Conservation (phyloP, 1,139 yeast species). For the Yamadazyma triangularis region DNA sequence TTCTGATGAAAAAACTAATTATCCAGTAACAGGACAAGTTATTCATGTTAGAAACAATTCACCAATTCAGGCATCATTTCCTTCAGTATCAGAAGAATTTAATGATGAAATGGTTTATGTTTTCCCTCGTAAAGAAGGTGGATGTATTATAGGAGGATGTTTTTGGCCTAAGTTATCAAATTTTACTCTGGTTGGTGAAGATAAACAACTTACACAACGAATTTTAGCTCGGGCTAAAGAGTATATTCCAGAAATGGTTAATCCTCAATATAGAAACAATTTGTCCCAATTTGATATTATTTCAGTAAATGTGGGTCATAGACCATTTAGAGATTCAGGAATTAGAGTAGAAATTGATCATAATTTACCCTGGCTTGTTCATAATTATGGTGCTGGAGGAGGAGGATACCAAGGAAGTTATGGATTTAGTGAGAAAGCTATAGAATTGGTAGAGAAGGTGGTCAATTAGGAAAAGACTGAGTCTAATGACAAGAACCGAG, state of each 20-base stretch:
- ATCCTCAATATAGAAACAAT: conserved; percentile 26
- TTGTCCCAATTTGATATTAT: conserved; percentile 35
- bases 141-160: conserved; percentile 50
- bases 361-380: conserved; percentile 33
- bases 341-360: conserved; percentile 37
- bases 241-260: conserved; percentile 39
- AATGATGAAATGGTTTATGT: conserved; percentile 39
- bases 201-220: conserved; percentile 32
- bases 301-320: conserved; percentile 40
- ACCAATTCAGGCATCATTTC: conserved; percentile 22
- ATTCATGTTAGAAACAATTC: conserved; percentile 35
- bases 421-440: conserved; percentile 24
- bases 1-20: conserved; percentile 23
- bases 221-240: conserved; percentile 35
- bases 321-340: conserved; percentile 47
- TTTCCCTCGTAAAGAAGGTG: conserved; percentile 54
- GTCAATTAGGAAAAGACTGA: no score
- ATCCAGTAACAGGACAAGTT: conserved; percentile 36
- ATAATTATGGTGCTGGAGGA: conserved; percentile 51
- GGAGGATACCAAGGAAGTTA: conserved; percentile 52
- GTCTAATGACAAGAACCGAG: no score
- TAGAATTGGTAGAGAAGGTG: conserved; percentile 2
- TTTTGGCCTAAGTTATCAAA: conserved; percentile 25
- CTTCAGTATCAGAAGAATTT: conserved; percentile 19
- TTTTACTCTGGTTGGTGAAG: conserved; percentile 22